Percentiles rank a stretch among this genome's conserved stretches.
These are phyloP conservation scores for Aspergillus coremiiformis DNA, from an alignment of 495 filamentous ascomycete species.

Conservation along the genomic window DNA sequence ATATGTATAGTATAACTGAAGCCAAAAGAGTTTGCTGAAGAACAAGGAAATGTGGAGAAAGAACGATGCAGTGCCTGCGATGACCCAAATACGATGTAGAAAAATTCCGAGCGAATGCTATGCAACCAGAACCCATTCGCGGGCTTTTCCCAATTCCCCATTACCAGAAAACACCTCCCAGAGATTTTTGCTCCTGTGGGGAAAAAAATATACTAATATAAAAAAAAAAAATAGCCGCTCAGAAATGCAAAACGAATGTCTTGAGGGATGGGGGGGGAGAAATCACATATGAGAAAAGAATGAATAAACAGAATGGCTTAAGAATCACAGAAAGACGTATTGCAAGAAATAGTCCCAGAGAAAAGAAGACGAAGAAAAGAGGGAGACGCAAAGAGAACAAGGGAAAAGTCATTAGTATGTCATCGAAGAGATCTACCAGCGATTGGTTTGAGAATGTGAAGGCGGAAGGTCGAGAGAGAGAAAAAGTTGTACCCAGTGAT, in stretches of 20 bases:
- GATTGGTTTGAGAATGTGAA: slow-evolving; percentile 2
- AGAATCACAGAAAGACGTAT: slow-evolving; percentile 3
- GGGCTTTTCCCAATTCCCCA: slow-evolving; percentile 19
- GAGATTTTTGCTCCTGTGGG: slow-evolving; percentile 15
- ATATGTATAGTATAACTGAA: not conserved
- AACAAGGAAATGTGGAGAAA: not conserved
- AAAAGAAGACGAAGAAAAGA: slow-evolving; percentile 3
- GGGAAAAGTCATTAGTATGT: slow-evolving; percentile 18
- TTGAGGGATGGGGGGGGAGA: not conserved
- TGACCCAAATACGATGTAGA: slow-evolving; percentile 3
- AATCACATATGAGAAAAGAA: not conserved
- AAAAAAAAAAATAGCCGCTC: slow-evolving; percentile 28
- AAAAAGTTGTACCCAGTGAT: not conserved
- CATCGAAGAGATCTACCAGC: slow-evolving; percentile 14
- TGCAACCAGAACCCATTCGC: slow-evolving; percentile 4
- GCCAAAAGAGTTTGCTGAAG: not conserved
- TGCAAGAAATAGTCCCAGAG: slow-evolving; percentile 4
- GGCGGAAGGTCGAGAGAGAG: not conserved
- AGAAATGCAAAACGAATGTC: slow-evolving; percentile 32
- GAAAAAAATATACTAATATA: too few species aligned
- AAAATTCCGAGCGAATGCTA: slow-evolving; percentile 17
- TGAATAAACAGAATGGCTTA: slow-evolving; percentile 6
- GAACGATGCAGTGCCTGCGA: not conserved
- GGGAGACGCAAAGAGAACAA: not conserved
- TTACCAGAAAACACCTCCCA: slow-evolving; percentile 17